Base-by-base conservation (phyloP, 129 eudicot genomes). In the Ambrosia artemisiifolia region DNA sequence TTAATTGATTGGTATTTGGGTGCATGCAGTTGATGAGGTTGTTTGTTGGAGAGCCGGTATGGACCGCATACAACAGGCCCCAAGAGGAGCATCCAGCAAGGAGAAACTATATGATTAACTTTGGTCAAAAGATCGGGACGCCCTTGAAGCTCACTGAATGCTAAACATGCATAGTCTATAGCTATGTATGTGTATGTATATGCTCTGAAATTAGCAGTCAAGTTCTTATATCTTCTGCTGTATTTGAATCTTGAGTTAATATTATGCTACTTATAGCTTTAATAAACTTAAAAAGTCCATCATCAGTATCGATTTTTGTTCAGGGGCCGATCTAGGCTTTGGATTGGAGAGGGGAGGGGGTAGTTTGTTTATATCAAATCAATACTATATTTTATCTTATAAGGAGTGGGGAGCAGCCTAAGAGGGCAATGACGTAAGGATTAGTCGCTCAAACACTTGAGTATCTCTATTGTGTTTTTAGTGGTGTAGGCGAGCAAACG, bases 11-110 rank as follows among this genome's bases (percentile, higher is more conserved):
- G 40, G 16, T 59, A 12, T 59, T 28, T 57, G 64, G 64, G 16
- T 57, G 40, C 40, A 57, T 59, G 65, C 32, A 59, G 65, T 59
- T 59, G 40, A 59, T 59, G 65, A 59, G 65, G 65, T 57, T 87
- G 73, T 93, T 93, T 50, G 85, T 89, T 80, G 98, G 98, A 55
- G 96, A 93, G 76, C 96, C 98, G 7, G 92, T 92, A 4, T 92
- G 96, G 97, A 86, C 91, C 11, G 81, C 94, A 8, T 82, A 66
- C 78, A 92, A 92, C 69, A 83, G 96, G 82, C 97, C 96, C 35
- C 96, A 86, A 76, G 97, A 92, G 70, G 82, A 88, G 61, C 97
- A 92, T 76, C 97, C 96, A n/a, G 88, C 96, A 13, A 81, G 97
- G 74, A 79, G 79, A 82, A 86, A 49, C 42, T 92, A 92, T 88